Conservation (phyloP, 75 land plant genomes). For the Larix kaempferi region DNA sequence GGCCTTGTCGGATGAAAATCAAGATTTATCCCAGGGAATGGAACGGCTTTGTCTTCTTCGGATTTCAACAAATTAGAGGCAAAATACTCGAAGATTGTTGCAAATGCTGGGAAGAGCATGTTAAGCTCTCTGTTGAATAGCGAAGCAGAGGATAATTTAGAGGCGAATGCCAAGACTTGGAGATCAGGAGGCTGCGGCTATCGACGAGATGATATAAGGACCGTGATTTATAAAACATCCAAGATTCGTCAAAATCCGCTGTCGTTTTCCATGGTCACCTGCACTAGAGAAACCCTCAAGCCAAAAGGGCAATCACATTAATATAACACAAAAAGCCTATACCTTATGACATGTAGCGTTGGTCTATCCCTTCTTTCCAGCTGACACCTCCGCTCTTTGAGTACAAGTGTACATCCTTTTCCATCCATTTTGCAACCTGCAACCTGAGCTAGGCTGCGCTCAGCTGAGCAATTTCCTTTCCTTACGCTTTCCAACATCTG, state of each 20-base stretch:
- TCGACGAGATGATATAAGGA: constrained; percentile 8
- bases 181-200: background rate
- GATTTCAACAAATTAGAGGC: background rate
- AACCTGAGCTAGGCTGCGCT: no score
- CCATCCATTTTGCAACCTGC: no score
- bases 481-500: no score
- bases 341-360: no score
- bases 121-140: background rate
- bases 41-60: background rate
- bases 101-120: background rate
- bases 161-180: constrained; percentile 29
- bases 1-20: background rate
- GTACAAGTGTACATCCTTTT: no score
- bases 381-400: no score
- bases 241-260: background rate
- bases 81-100: background rate
- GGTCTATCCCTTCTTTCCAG: no score
- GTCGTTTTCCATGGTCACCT: constrained; percentile 1
- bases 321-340: no score
- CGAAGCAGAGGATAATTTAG: constrained; percentile 13
- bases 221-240: constrained; percentile 1
- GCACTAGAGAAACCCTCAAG: constrained; percentile 3
- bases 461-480: no score
- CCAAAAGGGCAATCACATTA: no score
- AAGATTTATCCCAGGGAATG: background rate